Base-by-base conservation (phyloP, 2,329 filamentous ascomycete species). In the Pseudopithomyces maydicus region DNA sequence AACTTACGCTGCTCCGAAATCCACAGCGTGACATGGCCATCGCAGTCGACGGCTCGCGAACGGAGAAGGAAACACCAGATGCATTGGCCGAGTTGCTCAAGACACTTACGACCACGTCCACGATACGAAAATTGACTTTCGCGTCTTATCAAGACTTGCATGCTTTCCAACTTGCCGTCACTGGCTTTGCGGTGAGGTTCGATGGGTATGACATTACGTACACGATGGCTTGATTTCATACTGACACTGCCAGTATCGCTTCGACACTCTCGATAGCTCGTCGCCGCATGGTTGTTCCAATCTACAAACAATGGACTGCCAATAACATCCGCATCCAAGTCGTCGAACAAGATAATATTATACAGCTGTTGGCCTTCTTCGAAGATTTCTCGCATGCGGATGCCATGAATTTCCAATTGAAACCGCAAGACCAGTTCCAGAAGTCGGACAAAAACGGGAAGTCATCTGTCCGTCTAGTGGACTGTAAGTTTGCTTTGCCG, bases 251-350 rank as follows among this genome's bases (percentile, higher is more conserved):
- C 20, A 73, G 72, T 26, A 67, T 90, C 51, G 91, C 91, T 6
- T 81, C 84, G 7, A 87, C 86, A 0, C 91, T 97, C 74, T 88
- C 89, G 56, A 96, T 97, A 63, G 88, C 92, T 1, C 87, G 92
- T 29, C 87, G 91, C 47, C 86, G 91, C 63, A 95, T 93, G 89
- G 91, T 97, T 12, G 91, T 96, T 15, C 91, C 91, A 0, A 94
- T 97, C 63, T 90, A 96, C 79, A 96, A 97, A 78, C 95, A 95
- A 75, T 96, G 91, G 91, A 92, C 96, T 71, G 90, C 92, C 2
- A 86, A 83, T n/a, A 84, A 83, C 36, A 91, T 91, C 8, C 87
- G 93, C 35, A 81, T 97, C 7, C 92, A 97, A 72, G 82, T 97
- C 36, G 86, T 97, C 35, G 83, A 87, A 63, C 88, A 89, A 62